Base-by-base conservation (phyloP, 1,284 basidiomycete genomes). In the Mycena sp. region DNA sequence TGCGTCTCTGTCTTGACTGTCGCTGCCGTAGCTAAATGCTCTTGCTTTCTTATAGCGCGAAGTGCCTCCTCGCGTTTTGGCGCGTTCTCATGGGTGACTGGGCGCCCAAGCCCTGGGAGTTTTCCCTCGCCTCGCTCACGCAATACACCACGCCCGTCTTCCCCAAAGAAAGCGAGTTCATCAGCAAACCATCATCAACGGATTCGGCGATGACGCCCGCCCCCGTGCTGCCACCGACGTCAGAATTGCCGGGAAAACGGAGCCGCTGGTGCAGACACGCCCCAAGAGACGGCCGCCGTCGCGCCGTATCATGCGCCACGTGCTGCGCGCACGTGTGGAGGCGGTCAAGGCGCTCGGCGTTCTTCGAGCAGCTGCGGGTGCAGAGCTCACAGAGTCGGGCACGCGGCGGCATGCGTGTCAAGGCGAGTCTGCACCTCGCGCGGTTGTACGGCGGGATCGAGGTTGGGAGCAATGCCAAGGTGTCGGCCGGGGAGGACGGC, bases 31-130 rank as follows among this genome's bases (percentile, higher is more conserved):
- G 64, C 69, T 67, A 59, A 66, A 58, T 71, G 61, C 65, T 61
- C 67, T 54, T 60, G 58, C 68, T 58, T 57, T 58, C 2, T 14
- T 63, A 38, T 67, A 93, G 91, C 49, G 85, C 87, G 57, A 96
- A 95, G 78, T 91, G 90, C 46, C 83, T 96, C 43, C 83, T 91
- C 29, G 92, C 95, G 6, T 89, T 94, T 12, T 98, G 95, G 95
- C 89, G 94, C 54, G 87, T 96, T 17, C 83, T 98, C 14, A 86
- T 96, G 67, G 96, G 95, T 14, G 88, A 97, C 12, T 98, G 95
- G 95, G 84, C 86, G 2, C 94, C 95, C 10, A 89, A 88, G 72
- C 81, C 80, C 43, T 93, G 88, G 85, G 95, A 97, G 68, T 81
- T 96, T 57, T 86, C 91, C 4, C 71, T 88, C 19, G 70, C 83